A percentile compares a stretch with the other conserved stretches of the same genome.
phyloP scores from a whole-genome alignment of 2,329 filamentous ascomycete genomes.

The Colletotrichum endophyticum region DNA sequence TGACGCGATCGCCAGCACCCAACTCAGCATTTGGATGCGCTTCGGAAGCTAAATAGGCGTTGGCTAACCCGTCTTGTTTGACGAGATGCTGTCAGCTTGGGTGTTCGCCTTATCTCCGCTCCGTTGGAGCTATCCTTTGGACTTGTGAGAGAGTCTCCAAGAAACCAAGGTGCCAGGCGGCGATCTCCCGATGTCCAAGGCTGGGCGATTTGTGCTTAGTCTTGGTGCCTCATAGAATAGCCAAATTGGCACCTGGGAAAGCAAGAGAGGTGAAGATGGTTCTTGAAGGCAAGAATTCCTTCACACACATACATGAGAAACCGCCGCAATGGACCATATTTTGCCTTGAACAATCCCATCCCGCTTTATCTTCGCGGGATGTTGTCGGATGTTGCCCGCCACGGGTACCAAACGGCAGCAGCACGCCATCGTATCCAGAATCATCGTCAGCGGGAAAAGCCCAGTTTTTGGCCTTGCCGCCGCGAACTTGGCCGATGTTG shows the following conservation, averaged over 20 bases:
- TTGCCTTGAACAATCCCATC: rapidly evolving
- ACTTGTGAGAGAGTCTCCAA: background rate
- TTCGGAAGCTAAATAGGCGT: background rate
- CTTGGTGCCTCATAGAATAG: background rate
- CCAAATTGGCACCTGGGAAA: background rate
- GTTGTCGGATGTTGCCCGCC: background rate
- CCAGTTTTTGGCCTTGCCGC: background rate
- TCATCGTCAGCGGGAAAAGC: conserved; percentile 8
- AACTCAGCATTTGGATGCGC: background rate
- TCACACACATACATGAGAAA: background rate
- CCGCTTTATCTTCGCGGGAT: background rate
- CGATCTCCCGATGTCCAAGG: background rate
- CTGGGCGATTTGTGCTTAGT: background rate
- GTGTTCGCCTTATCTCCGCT: background rate
- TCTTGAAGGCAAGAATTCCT: background rate
- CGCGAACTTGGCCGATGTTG: background rate
- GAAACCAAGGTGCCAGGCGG: background rate
- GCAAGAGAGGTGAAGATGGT: background rate
- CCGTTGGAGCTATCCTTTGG: background rate
- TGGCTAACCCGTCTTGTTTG: background rate
- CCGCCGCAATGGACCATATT: background rate
- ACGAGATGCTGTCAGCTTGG: background rate
- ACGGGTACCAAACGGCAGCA: background rate
- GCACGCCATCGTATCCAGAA: conserved; percentile 13
- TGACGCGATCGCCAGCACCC: background rate